These are phyloP conservation scores for Piper betle DNA, from an alignment of 164 flowering plant species.

Conservation along the genomic window DNA sequence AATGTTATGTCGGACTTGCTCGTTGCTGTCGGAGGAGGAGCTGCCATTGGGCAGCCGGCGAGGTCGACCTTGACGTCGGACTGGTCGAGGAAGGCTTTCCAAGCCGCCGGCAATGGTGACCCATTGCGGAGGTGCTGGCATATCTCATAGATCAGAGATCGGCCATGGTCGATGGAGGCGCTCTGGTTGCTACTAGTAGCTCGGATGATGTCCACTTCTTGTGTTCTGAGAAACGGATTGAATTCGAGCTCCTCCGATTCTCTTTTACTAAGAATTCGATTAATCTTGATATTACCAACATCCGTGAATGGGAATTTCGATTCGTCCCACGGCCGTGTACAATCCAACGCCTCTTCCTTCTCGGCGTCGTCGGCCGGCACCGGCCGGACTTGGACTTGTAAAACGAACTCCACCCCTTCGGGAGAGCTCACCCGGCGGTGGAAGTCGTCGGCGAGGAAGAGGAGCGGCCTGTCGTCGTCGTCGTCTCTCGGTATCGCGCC, in stretches of 20 bases:
- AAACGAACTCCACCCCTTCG: slow-evolving; percentile 43
- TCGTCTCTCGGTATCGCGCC: slow-evolving; percentile 61
- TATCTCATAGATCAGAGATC: slow-evolving; percentile 61
- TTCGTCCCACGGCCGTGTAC: slow-evolving; percentile 74
- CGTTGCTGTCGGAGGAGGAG: slow-evolving; percentile 14
- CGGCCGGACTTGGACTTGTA: slow-evolving; percentile 48
- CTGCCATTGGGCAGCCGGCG: slow-evolving; percentile 67
- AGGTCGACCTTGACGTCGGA: slow-evolving; percentile 62
- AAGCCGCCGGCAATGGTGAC: slow-evolving; percentile 48
- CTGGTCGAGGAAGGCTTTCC: slow-evolving; percentile 56
- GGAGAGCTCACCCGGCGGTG: slow-evolving; percentile 31
- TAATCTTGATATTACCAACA: slow-evolving; percentile 40
- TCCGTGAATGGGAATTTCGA: slow-evolving; percentile 39
- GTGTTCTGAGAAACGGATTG: slow-evolving; percentile 47
- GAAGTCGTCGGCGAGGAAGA: slow-evolving; percentile 66
- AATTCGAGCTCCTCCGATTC: slow-evolving; percentile 54
- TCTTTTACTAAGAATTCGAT: slow-evolving; percentile 31
- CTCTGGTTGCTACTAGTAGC: slow-evolving; percentile 56
- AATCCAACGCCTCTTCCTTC: slow-evolving; percentile 43
- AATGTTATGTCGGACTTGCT: slow-evolving; percentile 21
- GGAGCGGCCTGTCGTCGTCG: slow-evolving; percentile 43
- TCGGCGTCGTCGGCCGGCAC: slow-evolving; percentile 31
- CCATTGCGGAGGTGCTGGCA: slow-evolving; percentile 60
- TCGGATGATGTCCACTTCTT: slow-evolving; percentile 46
- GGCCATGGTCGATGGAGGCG: slow-evolving; percentile 79